A percentile compares a stretch with the other conserved stretches of the same genome.
Evolutionary conservation across 2,329 filamentous ascomycete species (phyloP).

Genomic region (Penicillium sp.): DNA sequence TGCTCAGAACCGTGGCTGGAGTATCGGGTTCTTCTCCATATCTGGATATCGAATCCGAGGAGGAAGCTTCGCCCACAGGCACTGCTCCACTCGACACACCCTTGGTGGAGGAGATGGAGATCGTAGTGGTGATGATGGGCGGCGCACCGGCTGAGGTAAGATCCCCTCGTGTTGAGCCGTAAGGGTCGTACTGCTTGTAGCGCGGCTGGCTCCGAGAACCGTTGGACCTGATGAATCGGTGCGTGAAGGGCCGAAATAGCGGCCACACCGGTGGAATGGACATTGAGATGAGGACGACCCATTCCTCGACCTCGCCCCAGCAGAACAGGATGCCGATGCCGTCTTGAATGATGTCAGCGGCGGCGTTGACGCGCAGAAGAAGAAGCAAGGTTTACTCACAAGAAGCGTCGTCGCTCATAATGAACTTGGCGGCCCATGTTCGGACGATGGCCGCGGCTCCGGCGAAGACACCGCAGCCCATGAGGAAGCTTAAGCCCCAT

Average conservation of each 20-base stretch:
- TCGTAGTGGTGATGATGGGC: slow-evolving; percentile 12
- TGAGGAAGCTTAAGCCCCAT: slow-evolving; percentile 24
- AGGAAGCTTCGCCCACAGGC: not conserved
- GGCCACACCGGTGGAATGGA: slow-evolving; percentile 25
- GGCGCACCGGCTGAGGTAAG: slow-evolving; percentile 8
- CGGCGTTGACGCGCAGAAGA: not conserved
- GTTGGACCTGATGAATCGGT: slow-evolving; percentile 19
- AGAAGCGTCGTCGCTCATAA: slow-evolving; percentile 17
- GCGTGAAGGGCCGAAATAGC: slow-evolving; percentile 20
- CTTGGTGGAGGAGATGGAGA: slow-evolving; percentile 10
- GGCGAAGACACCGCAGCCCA: slow-evolving; percentile 24
- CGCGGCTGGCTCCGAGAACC: slow-evolving; percentile 8
- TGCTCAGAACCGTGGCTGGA: not conserved
- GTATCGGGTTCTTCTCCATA: not conserved
- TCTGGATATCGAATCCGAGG: not conserved
- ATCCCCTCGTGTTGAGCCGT: slow-evolving; percentile 3
- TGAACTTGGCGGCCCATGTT: slow-evolving; percentile 21
- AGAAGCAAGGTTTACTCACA: slow-evolving; percentile 12
- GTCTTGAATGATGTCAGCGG: slow-evolving; percentile 10
- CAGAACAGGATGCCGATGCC: slow-evolving; percentile 20
- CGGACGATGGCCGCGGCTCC: slow-evolving; percentile 22
- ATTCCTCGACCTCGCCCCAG: slow-evolving; percentile 25
- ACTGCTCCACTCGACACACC: not conserved
- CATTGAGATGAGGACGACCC: slow-evolving; percentile 25
- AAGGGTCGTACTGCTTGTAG: slow-evolving; percentile 3